A percentile compares a stretch with the other conserved stretches of the same genome.
Evolutionary conservation across 306 rosid species (phyloP).

Genomic region (Morella rubra): DNA sequence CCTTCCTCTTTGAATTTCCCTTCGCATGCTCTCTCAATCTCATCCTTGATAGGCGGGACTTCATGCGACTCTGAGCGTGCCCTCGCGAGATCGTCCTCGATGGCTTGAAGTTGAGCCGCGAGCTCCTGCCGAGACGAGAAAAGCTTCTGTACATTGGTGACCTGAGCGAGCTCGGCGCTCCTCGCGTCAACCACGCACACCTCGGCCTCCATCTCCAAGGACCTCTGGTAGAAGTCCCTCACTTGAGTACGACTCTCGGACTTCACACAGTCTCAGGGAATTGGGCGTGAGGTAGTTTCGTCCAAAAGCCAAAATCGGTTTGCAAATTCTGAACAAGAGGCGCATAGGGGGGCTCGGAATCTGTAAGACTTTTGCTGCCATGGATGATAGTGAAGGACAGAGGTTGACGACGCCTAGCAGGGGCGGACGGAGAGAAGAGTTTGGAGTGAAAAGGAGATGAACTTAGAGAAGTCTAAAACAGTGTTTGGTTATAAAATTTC

Average conservation of each 20-base stretch:
- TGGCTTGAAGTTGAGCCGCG: constrained; percentile 38
- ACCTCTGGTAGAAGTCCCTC: constrained; percentile 67
- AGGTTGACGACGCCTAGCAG: too few relatives aligned
- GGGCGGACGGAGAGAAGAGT: too few relatives aligned
- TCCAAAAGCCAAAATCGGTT: too few relatives aligned
- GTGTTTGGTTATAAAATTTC: too few relatives aligned
- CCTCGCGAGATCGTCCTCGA: constrained; percentile 43
- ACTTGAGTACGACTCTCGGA: constrained; percentile 68
- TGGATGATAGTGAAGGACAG: too few relatives aligned
- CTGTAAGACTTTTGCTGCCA: too few relatives aligned
- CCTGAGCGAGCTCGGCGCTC: constrained; percentile 56
- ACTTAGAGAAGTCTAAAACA: too few relatives aligned
- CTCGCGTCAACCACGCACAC: constrained; percentile 56
- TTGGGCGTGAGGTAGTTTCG: too few relatives aligned
- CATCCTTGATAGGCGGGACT: constrained; percentile 44
- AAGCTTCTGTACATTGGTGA: constrained; percentile 49
- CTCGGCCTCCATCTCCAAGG: constrained; percentile 68
- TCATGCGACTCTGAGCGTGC: constrained; percentile 45
- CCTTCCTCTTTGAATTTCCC: constrained; percentile 84
- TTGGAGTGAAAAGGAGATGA: too few relatives aligned
- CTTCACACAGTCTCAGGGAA: too few relatives aligned
- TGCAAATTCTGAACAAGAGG: too few relatives aligned
- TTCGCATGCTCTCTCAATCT: constrained; percentile 53
- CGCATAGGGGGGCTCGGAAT: too few relatives aligned
- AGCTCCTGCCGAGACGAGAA: constrained; percentile 47